These are phyloP conservation scores for Gardenia jasminoides DNA, from an alignment of 257 asterid species.

Conservation along the genomic window DNA sequence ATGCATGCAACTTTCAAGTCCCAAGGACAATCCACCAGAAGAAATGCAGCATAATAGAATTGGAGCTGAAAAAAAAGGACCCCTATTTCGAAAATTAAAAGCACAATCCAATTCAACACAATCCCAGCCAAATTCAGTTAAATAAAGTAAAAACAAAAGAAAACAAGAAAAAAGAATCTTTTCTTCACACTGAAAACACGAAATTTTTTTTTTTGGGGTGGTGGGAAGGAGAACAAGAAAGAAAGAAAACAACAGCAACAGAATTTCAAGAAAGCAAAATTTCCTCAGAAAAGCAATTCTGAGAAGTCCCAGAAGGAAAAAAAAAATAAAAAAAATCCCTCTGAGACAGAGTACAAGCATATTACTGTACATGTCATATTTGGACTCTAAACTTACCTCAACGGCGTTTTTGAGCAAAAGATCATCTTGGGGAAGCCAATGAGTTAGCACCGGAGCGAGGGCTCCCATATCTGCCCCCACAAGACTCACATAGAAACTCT, in stretches of 20 bases:
- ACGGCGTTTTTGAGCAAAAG: constrained; percentile 58
- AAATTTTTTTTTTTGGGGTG: too few relatives aligned
- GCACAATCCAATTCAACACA: not conserved
- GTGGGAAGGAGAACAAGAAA: too few relatives aligned
- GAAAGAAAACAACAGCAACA: constrained; percentile 1
- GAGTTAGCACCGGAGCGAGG: constrained; percentile 38
- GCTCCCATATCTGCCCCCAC: constrained; percentile 58
- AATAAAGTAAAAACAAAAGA: not conserved
- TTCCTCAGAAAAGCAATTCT: not conserved
- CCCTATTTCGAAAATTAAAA: not conserved
- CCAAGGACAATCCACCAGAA: not conserved
- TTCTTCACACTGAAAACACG: not conserved
- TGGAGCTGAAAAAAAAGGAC: not conserved
- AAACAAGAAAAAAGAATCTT: not conserved
- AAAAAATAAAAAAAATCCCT: too few relatives aligned
- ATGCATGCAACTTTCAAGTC: constrained; percentile 19
- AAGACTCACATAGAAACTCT: constrained; percentile 13
- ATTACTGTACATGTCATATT: not conserved
- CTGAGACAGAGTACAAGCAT: not conserved
- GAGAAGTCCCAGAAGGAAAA: not conserved
- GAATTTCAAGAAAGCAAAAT: constrained; percentile 12
- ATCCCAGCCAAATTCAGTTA: constrained; percentile 5
- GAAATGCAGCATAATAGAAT: not conserved
- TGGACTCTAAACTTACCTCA: constrained; percentile 46
- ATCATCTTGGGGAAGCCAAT: constrained; percentile 65